Percentiles rank a stretch among this genome's conserved stretches.
Evolutionary conservation across 352 stramenopile genomes (phyloP).

Genomic region (Phytophthora sansomeana): DNA sequence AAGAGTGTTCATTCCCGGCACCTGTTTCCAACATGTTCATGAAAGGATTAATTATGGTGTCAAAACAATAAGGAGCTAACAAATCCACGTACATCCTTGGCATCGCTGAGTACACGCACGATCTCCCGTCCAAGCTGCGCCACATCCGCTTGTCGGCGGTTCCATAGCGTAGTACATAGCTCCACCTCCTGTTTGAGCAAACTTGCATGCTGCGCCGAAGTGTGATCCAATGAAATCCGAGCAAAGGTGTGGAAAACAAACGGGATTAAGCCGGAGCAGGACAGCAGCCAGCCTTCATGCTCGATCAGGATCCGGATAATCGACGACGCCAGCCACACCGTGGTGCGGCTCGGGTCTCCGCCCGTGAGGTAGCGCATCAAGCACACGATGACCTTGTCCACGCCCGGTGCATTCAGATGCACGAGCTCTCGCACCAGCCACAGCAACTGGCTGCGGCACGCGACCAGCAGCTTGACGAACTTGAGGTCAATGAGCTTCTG

Average conservation of each 20-base stretch:
- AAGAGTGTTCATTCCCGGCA: constrained; percentile 79
- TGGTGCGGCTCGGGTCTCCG: constrained; percentile 74
- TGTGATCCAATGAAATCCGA: constrained; percentile 76
- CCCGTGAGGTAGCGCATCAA: constrained; percentile 78
- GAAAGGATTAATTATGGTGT: too few relatives aligned
- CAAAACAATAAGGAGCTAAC: background rate
- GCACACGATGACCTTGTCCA: constrained; percentile 82
- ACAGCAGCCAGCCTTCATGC: constrained; percentile 80
- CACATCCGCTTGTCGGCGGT: constrained; percentile 67
- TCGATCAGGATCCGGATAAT: constrained; percentile 83
- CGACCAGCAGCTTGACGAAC: constrained; percentile 80
- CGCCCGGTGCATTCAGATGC: constrained; percentile 68
- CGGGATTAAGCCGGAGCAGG: constrained; percentile 74
- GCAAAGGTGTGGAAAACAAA: constrained; percentile 87
- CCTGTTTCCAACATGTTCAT: constrained; percentile 35
- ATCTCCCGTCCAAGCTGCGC: constrained; percentile 79
- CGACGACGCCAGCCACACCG: constrained; percentile 79
- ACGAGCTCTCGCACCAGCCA: constrained; percentile 86
- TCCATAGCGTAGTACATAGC: constrained; percentile 80
- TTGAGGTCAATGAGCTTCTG: constrained; percentile 88
- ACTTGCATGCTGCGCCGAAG: constrained; percentile 49
- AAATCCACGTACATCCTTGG: constrained; percentile 68
- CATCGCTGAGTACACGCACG: constrained; percentile 81
- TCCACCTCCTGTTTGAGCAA: constrained; percentile 85
- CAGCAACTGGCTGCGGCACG: constrained; percentile 78